Evolutionary conservation across 2,329 filamentous ascomycete genomes (phyloP).

Genomic region (Blastomyces gilchristii): DNA sequence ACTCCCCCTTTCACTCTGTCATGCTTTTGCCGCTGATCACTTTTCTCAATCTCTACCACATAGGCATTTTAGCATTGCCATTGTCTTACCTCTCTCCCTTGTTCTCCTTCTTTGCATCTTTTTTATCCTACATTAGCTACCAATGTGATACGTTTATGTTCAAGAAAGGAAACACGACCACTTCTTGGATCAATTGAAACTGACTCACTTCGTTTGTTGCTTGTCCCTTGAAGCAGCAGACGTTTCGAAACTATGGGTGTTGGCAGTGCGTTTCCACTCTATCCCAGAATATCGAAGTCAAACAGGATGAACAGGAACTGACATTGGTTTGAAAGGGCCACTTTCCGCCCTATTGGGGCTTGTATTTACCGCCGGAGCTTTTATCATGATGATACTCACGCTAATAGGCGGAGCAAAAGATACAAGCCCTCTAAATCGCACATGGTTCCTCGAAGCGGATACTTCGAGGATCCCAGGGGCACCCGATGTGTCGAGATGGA

Average conservation of each 20-base stretch:
- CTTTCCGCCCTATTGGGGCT: conserved; percentile 48
- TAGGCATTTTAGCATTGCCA: background rate
- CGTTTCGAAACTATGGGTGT: background rate
- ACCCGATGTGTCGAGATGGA: conserved; percentile 66
- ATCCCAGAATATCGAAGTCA: background rate
- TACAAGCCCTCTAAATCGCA: conserved; percentile 53
- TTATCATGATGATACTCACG: conserved; percentile 56
- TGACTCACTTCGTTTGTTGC: background rate
- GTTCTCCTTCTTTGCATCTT: background rate
- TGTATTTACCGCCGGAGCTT: conserved; percentile 50
- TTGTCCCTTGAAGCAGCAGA: background rate
- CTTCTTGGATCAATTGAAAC: background rate
- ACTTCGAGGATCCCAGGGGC: conserved; percentile 63
- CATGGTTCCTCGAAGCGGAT: conserved; percentile 77
- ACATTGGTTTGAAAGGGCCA: conserved; percentile 36
- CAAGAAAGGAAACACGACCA: background rate
- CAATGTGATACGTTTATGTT: background rate
- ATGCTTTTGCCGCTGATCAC: background rate
- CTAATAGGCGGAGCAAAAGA: conserved; percentile 52
- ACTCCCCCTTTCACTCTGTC: background rate
- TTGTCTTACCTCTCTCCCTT: background rate
- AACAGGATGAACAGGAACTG: background rate
- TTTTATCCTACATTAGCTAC: background rate
- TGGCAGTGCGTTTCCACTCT: background rate
- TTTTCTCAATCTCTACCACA: background rate